A percentile compares a stretch with the other conserved stretches of the same genome.
phyloP scores from a whole-genome alignment of 768 basidiomycete genomes.

The Cystofilobasidium bisporidii region DNA sequence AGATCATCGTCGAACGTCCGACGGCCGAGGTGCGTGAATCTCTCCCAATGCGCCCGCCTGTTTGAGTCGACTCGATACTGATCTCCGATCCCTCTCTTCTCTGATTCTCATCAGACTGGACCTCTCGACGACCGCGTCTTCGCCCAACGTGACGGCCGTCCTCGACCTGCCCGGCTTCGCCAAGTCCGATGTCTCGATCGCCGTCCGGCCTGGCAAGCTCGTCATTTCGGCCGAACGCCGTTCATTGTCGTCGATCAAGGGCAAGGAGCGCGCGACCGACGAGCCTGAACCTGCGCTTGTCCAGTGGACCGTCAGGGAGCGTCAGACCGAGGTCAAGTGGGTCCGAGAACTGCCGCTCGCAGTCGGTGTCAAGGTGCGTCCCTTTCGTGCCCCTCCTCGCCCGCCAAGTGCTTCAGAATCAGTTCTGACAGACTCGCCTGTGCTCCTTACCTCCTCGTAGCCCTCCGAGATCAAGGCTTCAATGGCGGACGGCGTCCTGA shows the following conservation, averaged over 20 bases:
- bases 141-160: not conserved
- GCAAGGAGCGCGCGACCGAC: not conserved
- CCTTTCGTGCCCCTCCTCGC: not conserved
- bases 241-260: not conserved
- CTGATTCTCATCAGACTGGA: not conserved
- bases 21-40: slow-evolving; percentile 1
- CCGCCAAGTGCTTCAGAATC: not conserved
- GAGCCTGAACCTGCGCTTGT: not conserved
- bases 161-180: slow-evolving; percentile 7
- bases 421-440: not conserved
- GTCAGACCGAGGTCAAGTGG: not conserved
- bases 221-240: not conserved
- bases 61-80: too few relatives aligned
- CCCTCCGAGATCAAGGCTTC: slow-evolving; percentile 1
- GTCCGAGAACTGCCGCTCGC: not conserved
- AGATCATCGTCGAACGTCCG: not conserved
- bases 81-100: not conserved
- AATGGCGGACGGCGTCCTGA: not conserved
- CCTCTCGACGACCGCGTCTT: not conserved
- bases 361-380: not conserved
- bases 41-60: too few relatives aligned
- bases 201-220: not conserved
- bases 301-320: not conserved
- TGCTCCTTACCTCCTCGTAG: not conserved
- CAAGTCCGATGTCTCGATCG: slow-evolving; percentile 5